Evolutionary conservation across 2,329 filamentous ascomycete genomes (phyloP), one percentile per base, ranked within the genome.

Genomic region (Epichloe elymi): DNA sequence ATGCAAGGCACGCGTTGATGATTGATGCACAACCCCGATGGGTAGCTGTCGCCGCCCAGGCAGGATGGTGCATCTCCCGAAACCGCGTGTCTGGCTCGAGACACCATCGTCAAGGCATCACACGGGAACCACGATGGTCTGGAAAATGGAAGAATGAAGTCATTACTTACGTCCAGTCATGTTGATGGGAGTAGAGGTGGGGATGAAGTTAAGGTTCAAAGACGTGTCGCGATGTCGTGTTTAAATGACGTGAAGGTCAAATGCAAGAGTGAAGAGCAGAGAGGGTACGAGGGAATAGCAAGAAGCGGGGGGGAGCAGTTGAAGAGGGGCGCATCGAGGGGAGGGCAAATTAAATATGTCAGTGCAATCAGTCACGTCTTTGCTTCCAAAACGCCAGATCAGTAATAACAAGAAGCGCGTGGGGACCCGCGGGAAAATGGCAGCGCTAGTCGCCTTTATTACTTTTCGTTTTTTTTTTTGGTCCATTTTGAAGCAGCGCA

Each of bases 161-260:
- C 8, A 40, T 1, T 62, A 82, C 80, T 82, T 78, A 83, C 80
- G 80, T 81, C 80, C 80, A 82, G 80, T 83, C 80, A 84, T 85
- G 56, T 70, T 82, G 78, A 74, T 68, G 63, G 61, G 61, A 60
- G 55, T 64, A 41, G 14, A 50, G 26, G 58, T 58, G 35, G 35
- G 48, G 38, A 39, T 43, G 38, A 41, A 33, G 5, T 19, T 17
- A 10, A 43, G 23, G 41, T 10, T 36, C 30, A 23, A 36, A 40
- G 53, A 45, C 35, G 50, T 43, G 53, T 55, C 50, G 54, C 45
- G 59, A 50, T 51, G 51, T 52, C 48, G 50, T 48, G 53, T 53
- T 58, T 56, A 53, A 51, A 53, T 55, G 53, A 58, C 55, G 45
- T 33, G 20, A 23, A 23, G 17, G 17, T n/a, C n/a, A 20, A 36